Evolutionary conservation across 2,329 filamentous ascomycete species (phyloP).

Genomic region (Beauveria rudraprayagi): DNA sequence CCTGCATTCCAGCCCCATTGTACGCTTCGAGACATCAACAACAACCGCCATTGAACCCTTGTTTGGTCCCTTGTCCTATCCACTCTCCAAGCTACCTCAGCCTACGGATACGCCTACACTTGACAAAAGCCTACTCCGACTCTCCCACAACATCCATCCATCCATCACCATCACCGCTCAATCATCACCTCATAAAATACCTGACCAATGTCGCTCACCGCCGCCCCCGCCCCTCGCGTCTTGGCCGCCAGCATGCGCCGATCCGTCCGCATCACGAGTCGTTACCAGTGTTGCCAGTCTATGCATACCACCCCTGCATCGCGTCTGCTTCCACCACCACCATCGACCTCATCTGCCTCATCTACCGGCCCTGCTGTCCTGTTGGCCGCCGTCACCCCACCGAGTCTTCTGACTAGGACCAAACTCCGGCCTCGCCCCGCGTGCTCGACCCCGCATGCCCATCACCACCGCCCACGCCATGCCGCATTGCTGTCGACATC

Average conservation of each 20-base stretch:
- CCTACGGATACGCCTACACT: no score
- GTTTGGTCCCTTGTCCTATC: no score
- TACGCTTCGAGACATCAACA: no score
- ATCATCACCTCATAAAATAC: no score
- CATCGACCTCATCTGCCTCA: not conserved
- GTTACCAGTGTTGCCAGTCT: not conserved
- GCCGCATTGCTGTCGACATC: slow-evolving; percentile 16
- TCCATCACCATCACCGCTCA: no score
- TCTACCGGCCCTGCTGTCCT: not conserved
- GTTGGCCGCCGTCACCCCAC: not conserved
- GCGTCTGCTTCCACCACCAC: not conserved
- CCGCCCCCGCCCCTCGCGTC: not conserved
- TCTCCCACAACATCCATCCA: no score
- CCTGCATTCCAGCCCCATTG: no score
- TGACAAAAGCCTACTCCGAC: no score
- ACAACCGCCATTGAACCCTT: no score
- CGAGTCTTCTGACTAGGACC: not conserved
- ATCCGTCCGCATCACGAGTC: not conserved
- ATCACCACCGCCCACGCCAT: slow-evolving; percentile 13
- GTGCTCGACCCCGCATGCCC: not conserved
- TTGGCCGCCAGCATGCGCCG: not conserved
- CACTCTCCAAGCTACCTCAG: no score
- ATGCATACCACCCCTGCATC: not conserved
- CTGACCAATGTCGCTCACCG: not conserved
- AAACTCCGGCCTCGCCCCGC: not conserved